Base-by-base conservation (phyloP, 2,329 filamentous ascomycete genomes). In the Pyricularia sp. region DNA sequence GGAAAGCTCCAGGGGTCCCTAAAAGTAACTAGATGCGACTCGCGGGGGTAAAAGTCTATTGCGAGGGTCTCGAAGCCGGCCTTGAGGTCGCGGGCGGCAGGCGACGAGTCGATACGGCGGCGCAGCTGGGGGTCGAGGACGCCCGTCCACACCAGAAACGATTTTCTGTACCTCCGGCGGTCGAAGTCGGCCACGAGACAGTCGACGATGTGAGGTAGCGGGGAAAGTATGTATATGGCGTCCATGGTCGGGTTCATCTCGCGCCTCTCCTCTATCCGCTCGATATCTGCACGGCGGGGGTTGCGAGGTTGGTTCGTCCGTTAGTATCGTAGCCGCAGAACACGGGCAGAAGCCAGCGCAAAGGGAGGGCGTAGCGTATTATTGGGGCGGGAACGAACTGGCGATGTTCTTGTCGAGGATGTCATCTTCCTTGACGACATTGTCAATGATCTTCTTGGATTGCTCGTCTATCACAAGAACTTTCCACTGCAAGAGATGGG, bases 331-430 rank as follows among this genome's bases (percentile, higher is more conserved):
- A 28, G 59, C 59, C 25, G 59, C 25, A 28, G 14, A 63, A 17
- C 11, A 28, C n/a, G 55, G 55, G 20, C 59, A 14, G 9, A 63
- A 17, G 25, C 25, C 25, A 63, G 25, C 25, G 14, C 25, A 17
- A 28, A 28, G 25, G n/a, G 58, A 61, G 20, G 65, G 64, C 31
- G 64, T 36, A 25, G 6, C 28, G 36, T 42, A 20, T 7, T 42
- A 30, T 7, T 28, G 23, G 65, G 31, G 36, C 65, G 68, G 20
- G 68, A 33, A 71, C 90, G 77, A 85, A 97, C 94, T 97, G 73
- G 94, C 94, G 79, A 99, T 92, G 78, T 97, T 97, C 80, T 93
- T 89, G 78, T 97, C 96, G 81, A 99, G 90, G 73, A 99, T 96
- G 76, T 97, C 93, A 87, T 99, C 94, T 83, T 97, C 92, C 76